Evolutionary conservation across 306 rosid genomes (phyloP).

Genomic region (Malus sieversii): DNA sequence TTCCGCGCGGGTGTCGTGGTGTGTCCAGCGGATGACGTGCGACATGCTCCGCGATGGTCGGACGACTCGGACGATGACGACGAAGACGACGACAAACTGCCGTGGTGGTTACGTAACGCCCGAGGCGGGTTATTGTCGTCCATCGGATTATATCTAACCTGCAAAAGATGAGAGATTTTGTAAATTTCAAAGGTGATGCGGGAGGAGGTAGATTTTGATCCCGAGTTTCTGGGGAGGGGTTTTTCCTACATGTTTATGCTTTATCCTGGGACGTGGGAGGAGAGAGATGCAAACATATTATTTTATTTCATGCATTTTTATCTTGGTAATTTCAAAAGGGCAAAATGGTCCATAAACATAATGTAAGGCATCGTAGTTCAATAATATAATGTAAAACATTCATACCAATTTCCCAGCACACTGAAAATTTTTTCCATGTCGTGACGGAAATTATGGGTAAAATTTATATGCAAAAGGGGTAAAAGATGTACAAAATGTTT

Average conservation of each 20-base stretch:
- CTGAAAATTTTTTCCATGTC: too few relatives aligned
- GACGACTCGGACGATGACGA: not conserved
- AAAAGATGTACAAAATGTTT: not conserved
- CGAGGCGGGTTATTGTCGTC: not conserved
- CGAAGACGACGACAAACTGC: not conserved
- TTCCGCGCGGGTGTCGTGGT: not conserved
- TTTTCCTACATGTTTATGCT: not conserved
- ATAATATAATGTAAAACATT: too few relatives aligned
- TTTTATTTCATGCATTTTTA: slow-evolving; percentile 6
- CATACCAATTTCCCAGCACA: too few relatives aligned
- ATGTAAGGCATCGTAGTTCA: too few relatives aligned
- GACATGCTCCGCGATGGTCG: not conserved
- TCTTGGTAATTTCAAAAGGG: not conserved
- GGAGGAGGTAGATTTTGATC: not conserved
- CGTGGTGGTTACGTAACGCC: not conserved
- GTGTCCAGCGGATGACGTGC: not conserved
- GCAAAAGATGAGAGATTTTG: not conserved
- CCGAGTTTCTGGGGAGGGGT: not conserved
- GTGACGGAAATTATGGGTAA: not conserved
- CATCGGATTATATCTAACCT: slow-evolving; percentile 1
- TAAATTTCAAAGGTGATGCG: not conserved
- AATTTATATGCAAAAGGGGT: not conserved
- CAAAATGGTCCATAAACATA: not conserved
- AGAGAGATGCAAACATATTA: too few relatives aligned
- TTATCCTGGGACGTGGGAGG: not conserved